phyloP scores from a whole-genome alignment of 2,329 filamentous ascomycete genomes.

The Botrytis fabae region DNA sequence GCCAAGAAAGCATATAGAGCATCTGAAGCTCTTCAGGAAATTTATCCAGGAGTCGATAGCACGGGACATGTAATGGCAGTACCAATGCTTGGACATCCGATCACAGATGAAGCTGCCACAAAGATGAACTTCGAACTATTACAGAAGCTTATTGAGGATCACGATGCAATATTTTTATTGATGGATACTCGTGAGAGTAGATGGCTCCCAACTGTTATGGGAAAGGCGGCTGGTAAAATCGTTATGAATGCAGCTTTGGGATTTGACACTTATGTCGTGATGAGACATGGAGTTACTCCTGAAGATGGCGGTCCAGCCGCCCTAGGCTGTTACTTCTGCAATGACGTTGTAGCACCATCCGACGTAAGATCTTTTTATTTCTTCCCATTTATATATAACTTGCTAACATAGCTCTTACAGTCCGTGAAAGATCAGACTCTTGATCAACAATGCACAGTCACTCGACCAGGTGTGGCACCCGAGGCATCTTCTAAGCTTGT shows the following conservation, averaged over 20 bases:
- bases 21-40: constrained; percentile 75
- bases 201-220: constrained; percentile 96
- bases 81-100: constrained; percentile 92
- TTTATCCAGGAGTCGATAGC: constrained; percentile 87
- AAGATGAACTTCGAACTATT: constrained; percentile 75
- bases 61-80: constrained; percentile 80
- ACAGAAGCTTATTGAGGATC: constrained; percentile 71
- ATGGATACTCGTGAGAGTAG: constrained; percentile 95
- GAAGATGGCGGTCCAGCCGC: constrained; percentile 59
- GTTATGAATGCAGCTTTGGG: constrained; percentile 96
- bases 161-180: constrained; percentile 92
- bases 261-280: constrained; percentile 95
- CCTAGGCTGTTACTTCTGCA: constrained; percentile 97
- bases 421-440: constrained; percentile 93
- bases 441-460: constrained; percentile 97
- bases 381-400: not conserved
- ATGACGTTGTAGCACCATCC: constrained; percentile 90
- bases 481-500: constrained; percentile 91
- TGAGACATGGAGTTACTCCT: constrained; percentile 81
- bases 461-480: constrained; percentile 85
- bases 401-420: constrained; percentile 47
- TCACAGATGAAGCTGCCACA: constrained; percentile 68
- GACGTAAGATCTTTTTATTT: constrained; percentile 65
- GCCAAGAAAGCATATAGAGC: constrained; percentile 80
- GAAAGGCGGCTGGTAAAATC: constrained; percentile 87